Evolutionary conservation across 148 eudicot genomes (phyloP).

Genomic region (Rhododendron ovatum): DNA sequence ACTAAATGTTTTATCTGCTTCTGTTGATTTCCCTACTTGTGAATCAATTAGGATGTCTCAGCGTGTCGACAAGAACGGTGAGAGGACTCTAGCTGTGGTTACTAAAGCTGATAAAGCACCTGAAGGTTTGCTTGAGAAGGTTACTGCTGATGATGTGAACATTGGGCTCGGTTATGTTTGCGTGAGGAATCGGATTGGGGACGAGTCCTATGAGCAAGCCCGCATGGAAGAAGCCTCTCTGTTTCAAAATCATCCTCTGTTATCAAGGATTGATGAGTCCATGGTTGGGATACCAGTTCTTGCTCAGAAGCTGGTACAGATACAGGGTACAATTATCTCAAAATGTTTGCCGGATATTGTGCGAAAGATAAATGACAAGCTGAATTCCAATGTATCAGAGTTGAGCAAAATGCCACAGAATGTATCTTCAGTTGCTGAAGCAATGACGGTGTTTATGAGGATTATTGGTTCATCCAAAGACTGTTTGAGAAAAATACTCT

Average conservation of each 20-base stretch:
- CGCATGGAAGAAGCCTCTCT: conserved; percentile 2
- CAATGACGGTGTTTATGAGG: conserved; percentile 39
- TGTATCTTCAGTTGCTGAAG: conserved; percentile 14
- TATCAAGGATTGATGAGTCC: conserved; percentile 29
- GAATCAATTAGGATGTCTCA: conserved; percentile 19
- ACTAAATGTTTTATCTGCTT: conserved; percentile 33
- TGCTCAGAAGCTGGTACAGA: conserved; percentile 42
- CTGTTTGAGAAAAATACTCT: conserved; percentile 39
- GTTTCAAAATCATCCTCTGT: conserved; percentile 7
- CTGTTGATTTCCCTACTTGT: conserved; percentile 40
- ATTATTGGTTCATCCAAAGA: conserved; percentile 43
- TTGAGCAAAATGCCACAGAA: conserved; percentile 38
- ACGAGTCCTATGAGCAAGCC: conserved; percentile 17
- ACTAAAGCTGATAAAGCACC: conserved; percentile 12
- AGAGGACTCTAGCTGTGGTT: conserved; percentile 17
- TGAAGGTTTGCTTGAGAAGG: conserved; percentile 36
- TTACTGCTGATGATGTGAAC: conserved; percentile 18
- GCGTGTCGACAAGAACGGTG: not conserved
- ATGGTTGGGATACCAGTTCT: conserved; percentile 49
- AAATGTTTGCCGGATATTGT: conserved; percentile 24
- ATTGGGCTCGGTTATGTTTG: conserved; percentile 22
- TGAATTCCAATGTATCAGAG: conserved; percentile 11
- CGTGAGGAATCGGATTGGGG: conserved; percentile 22
- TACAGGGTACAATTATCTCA: conserved; percentile 49
- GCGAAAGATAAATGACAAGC: not conserved